Conservation (phyloP, 805 yeast species). For the Candida nanaspora region DNA sequence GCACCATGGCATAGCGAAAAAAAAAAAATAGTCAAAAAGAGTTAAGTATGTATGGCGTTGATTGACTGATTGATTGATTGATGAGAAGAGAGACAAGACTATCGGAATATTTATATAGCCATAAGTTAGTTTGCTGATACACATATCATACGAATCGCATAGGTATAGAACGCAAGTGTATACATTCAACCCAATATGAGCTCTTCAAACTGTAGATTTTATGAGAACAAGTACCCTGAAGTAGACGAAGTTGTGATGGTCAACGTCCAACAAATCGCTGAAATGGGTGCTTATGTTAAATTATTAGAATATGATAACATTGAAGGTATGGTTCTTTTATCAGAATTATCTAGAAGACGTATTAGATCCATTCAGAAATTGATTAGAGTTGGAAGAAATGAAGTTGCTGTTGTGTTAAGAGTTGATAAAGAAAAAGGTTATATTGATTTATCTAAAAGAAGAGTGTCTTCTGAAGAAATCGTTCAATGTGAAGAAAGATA, state of each 20-base stretch:
- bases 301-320: constrained; percentile 94
- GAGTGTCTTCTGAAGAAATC: constrained; percentile 96
- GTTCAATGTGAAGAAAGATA: constrained; percentile 96
- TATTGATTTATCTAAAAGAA: constrained; percentile 94
- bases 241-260: constrained; percentile 99
- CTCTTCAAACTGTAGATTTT: constrained; percentile 88
- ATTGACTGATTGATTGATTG: not conserved
- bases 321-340: constrained; percentile 95
- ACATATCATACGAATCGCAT: too few species aligned
- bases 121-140: too few species aligned
- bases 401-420: constrained; percentile 95
- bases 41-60: not conserved
- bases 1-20: too few species aligned
- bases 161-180: too few species aligned
- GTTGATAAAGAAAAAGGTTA: constrained; percentile 98
- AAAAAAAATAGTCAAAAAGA: too few species aligned
- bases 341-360: constrained; percentile 97
- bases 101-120: too few species aligned
- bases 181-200: constrained; percentile 60
- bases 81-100: not conserved
- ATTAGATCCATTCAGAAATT: constrained; percentile 95
- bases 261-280: constrained; percentile 96
- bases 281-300: constrained; percentile 98
- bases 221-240: constrained; percentile 97
- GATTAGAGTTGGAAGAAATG: constrained; percentile 97